Conservation (phyloP, 495 filamentous ascomycete species). For the Polyplosphaeria fusca region DNA sequence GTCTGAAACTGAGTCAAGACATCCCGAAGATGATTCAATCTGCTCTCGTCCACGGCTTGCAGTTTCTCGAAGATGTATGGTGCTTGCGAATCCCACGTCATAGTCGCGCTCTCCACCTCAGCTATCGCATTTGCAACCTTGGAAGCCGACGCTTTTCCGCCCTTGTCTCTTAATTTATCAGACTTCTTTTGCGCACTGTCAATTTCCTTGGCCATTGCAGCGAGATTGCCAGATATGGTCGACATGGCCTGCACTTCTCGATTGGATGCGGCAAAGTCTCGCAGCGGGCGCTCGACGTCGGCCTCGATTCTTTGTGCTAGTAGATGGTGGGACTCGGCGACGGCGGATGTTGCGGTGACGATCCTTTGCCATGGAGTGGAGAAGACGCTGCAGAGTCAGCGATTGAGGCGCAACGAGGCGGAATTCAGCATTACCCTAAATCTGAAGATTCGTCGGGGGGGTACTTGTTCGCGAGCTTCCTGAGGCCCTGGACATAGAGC, state of each 20-base stretch:
- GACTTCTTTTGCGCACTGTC: slow-evolving; percentile 81
- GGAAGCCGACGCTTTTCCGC: slow-evolving; percentile 70
- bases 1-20: slow-evolving; percentile 90
- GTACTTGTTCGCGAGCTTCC: slow-evolving; percentile 69
- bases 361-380: slow-evolving; percentile 91
- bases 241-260: slow-evolving; percentile 82
- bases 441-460: slow-evolving; percentile 71
- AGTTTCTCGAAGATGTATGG: slow-evolving; percentile 95
- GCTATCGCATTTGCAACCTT: slow-evolving; percentile 74
- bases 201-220: slow-evolving; percentile 75
- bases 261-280: slow-evolving; percentile 66
- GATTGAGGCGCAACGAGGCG: too few relatives aligned
- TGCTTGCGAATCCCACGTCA: slow-evolving; percentile 93
- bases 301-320: slow-evolving; percentile 83
- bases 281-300: slow-evolving; percentile 84
- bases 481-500: slow-evolving; percentile 76
- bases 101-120: slow-evolving; percentile 69
- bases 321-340: slow-evolving; percentile 79
- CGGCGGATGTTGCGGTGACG: slow-evolving; percentile 68
- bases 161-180: slow-evolving; percentile 79
- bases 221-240: slow-evolving; percentile 76
- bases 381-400: slow-evolving; percentile 65
- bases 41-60: slow-evolving; percentile 83
- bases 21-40: slow-evolving; percentile 89
- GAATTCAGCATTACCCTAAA: slow-evolving; percentile 66